Conservation (phyloP, 2,329 filamentous ascomycete genomes). For the Rutstroemia sydowiana region DNA sequence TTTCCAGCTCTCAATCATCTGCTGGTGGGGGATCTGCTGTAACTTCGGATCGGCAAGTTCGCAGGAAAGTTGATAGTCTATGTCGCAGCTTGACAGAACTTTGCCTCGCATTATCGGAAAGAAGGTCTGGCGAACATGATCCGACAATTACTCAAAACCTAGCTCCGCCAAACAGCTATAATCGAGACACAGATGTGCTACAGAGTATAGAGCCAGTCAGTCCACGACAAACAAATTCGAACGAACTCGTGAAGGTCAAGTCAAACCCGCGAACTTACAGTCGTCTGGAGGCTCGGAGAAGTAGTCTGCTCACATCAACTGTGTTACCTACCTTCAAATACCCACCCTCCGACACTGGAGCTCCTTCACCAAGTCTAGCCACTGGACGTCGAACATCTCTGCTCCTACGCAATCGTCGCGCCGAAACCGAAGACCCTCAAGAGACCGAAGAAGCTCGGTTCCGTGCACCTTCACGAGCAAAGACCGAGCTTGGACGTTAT, state of each 20-base stretch:
- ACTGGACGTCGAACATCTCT: slow-evolving; percentile 49
- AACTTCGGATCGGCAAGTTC: slow-evolving; percentile 73
- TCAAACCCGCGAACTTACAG: slow-evolving; percentile 28
- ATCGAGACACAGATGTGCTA: slow-evolving; percentile 16
- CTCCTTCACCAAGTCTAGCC: slow-evolving; percentile 43
- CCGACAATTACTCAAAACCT: slow-evolving; percentile 9
- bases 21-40: slow-evolving; percentile 32
- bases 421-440: slow-evolving; percentile 27
- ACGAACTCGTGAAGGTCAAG: slow-evolving; percentile 21
- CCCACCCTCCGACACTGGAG: slow-evolving; percentile 26
- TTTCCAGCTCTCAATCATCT: slow-evolving; percentile 49
- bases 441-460: slow-evolving; percentile 39
- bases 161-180: slow-evolving; percentile 16
- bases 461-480: slow-evolving; percentile 50
- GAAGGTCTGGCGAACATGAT: slow-evolving; percentile 28
- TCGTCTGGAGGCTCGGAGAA: slow-evolving; percentile 29
- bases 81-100: slow-evolving; percentile 90
- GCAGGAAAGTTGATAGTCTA: slow-evolving; percentile 85
- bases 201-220: slow-evolving; percentile 17
- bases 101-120: slow-evolving; percentile 73
- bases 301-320: slow-evolving; percentile 27
- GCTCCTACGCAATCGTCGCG: slow-evolving; percentile 33
- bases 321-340: slow-evolving; percentile 27
- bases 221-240: slow-evolving; percentile 15
- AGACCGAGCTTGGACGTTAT: slow-evolving; percentile 44